Conservation (phyloP, 2,329 filamentous ascomycete species). For the Arthrinium phaeospermum region DNA sequence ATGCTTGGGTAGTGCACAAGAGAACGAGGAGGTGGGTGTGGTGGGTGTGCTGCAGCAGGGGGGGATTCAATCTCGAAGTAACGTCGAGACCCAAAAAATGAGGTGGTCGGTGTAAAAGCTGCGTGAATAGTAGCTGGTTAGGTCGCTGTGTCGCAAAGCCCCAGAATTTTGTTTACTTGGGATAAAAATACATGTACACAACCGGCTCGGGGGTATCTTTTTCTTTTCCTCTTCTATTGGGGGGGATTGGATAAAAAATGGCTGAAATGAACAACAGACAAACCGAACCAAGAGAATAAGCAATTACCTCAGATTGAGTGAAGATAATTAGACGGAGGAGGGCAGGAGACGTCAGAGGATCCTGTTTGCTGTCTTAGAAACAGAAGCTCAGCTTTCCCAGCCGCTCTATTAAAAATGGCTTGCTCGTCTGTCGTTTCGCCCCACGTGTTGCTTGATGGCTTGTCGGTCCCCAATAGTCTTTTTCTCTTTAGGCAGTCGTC, state of each 20-base stretch:
- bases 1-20: slow-evolving; percentile 6
- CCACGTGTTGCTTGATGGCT: slow-evolving; percentile 15
- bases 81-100: slow-evolving; percentile 17
- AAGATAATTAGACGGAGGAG: slow-evolving; percentile 1
- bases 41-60: slow-evolving; percentile 15
- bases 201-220: not conserved
- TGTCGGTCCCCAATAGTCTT: not conserved
- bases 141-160: slow-evolving; percentile 11
- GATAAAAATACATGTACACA: slow-evolving; percentile 12
- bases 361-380: slow-evolving; percentile 11
- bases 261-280: not conserved
- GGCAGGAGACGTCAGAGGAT: not conserved
- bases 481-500: not conserved
- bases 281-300: not conserved
- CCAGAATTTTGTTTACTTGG: slow-evolving; percentile 7
- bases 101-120: slow-evolving; percentile 11
- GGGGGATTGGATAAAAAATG: not conserved
- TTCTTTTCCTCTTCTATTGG: not conserved
- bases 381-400: slow-evolving; percentile 14
- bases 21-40: not conserved
- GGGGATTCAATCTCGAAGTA: slow-evolving; percentile 10
- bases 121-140: not conserved
- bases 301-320: slow-evolving; percentile 1
- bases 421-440: slow-evolving; percentile 13
- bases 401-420: slow-evolving; percentile 17